phyloP scores from a whole-genome alignment of 805 yeast species.

The Lachancea quebecensis region DNA sequence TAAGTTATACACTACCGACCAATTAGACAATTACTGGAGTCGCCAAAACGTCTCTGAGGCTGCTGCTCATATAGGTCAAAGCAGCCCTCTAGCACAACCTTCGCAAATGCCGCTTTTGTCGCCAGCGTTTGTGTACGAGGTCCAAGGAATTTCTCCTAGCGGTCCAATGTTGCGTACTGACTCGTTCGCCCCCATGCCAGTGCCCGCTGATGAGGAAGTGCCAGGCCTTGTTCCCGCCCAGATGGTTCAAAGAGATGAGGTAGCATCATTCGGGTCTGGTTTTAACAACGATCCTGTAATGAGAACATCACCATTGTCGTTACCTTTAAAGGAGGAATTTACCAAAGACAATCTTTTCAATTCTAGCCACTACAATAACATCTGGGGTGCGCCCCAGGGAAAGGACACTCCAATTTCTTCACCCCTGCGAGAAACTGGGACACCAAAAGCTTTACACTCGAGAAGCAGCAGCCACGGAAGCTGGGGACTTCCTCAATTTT shows the following conservation, averaged over 20 bases:
- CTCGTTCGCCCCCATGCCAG: slow-evolving; percentile 1
- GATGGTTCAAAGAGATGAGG: slow-evolving; percentile 6
- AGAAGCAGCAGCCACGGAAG: slow-evolving; percentile 6
- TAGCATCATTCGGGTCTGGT: slow-evolving; percentile 9
- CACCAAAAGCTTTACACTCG: slow-evolving; percentile 5
- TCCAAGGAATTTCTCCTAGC: not conserved
- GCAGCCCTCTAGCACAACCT: not conserved
- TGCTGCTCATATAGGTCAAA: not conserved
- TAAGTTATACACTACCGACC: slow-evolving; percentile 30
- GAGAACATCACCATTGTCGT: slow-evolving; percentile 3
- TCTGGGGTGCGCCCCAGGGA: slow-evolving; percentile 18
- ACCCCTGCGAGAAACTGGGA: not conserved
- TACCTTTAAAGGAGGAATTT: slow-evolving; percentile 4
- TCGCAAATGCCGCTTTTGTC: slow-evolving; percentile 4
- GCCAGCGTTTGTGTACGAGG: slow-evolving; percentile 1
- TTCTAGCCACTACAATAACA: slow-evolving; percentile 23
- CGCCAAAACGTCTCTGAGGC: slow-evolving; percentile 2
- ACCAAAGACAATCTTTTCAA: slow-evolving; percentile 10
- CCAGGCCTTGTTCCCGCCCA: slow-evolving; percentile 1
- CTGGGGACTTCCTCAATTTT: slow-evolving; percentile 8
- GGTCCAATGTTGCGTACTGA: not conserved
- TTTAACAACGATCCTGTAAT: slow-evolving; percentile 4
- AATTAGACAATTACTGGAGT: slow-evolving; percentile 32
- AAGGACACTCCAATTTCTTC: slow-evolving; percentile 1
- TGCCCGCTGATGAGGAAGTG: slow-evolving; percentile 1